phyloP scores from a whole-genome alignment of 352 stramenopile species.

The Phytophthora hibernalis region DNA sequence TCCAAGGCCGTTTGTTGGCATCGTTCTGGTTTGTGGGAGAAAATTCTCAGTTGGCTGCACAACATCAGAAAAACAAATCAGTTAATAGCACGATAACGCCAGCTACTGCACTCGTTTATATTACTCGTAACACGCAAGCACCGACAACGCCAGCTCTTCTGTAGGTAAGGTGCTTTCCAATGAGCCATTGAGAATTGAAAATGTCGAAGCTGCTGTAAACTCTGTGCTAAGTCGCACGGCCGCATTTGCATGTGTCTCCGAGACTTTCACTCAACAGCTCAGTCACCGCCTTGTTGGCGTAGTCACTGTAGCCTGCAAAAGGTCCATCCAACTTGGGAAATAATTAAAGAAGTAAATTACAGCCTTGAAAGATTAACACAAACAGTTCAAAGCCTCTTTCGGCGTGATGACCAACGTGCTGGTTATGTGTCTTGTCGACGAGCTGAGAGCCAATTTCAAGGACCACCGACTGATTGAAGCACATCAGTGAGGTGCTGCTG shows the following conservation, averaged over 20 bases:
- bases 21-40: slow-evolving; percentile 71
- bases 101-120: not conserved
- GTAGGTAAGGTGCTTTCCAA: slow-evolving; percentile 48
- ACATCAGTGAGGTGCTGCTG: slow-evolving; percentile 1
- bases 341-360: too few relatives aligned
- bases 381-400: too few relatives aligned
- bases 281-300: slow-evolving; percentile 57
- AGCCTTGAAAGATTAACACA: too few relatives aligned
- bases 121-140: slow-evolving; percentile 50
- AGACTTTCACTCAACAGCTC: slow-evolving; percentile 62
- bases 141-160: slow-evolving; percentile 39
- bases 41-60: slow-evolving; percentile 45
- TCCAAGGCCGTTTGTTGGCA: slow-evolving; percentile 53
- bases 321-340: slow-evolving; percentile 32
- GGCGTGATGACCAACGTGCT: slow-evolving; percentile 4
- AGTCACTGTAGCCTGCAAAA: slow-evolving; percentile 58
- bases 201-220: slow-evolving; percentile 71
- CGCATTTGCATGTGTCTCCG: slow-evolving; percentile 53
- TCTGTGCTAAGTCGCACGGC: slow-evolving; percentile 54
- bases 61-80: not conserved
- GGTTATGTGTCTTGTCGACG: not conserved
- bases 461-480: not conserved
- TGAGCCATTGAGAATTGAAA: slow-evolving; percentile 69
- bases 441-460: not conserved
- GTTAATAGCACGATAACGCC: not conserved